Percentiles rank a stretch among this genome's conserved stretches.
Conservation (phyloP, 1,284 basidiomycete genomes). For the Leccinum fallax region DNA sequence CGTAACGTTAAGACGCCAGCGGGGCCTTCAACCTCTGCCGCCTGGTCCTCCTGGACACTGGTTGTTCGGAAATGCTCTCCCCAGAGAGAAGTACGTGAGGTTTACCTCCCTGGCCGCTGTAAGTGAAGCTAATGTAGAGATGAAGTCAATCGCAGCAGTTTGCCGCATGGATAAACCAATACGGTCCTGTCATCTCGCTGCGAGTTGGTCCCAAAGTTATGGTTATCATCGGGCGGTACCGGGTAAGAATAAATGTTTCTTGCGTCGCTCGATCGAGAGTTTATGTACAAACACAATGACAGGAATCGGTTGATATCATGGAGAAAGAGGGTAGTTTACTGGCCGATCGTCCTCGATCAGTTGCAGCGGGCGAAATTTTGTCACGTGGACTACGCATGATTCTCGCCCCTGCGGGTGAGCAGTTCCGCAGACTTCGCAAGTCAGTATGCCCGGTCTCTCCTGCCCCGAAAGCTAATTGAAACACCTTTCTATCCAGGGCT, state of each 20-base stretch:
- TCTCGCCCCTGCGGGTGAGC: slow-evolving; percentile 37
- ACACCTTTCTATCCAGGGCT: slow-evolving; percentile 25
- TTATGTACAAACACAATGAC: background rate
- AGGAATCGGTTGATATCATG: slow-evolving; percentile 51
- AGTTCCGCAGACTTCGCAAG: slow-evolving; percentile 37
- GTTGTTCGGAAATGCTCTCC: slow-evolving; percentile 32
- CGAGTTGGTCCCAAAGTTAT: slow-evolving; percentile 33
- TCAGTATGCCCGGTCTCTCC: slow-evolving; percentile 4
- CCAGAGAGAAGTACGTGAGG: slow-evolving; percentile 27
- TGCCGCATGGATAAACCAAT: slow-evolving; percentile 38
- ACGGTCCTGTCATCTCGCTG: slow-evolving; percentile 42
- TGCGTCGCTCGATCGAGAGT: background rate
- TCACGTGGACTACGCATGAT: slow-evolving; percentile 35
- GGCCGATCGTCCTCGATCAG: slow-evolving; percentile 37
- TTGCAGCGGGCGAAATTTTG: slow-evolving; percentile 36
- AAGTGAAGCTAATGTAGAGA: background rate
- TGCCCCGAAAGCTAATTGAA: background rate
- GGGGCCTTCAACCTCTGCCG: slow-evolving; percentile 27
- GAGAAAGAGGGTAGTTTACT: slow-evolving; percentile 37
- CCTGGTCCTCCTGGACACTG: slow-evolving; percentile 38
- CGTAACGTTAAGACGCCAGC: slow-evolving; percentile 7
- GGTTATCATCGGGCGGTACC: slow-evolving; percentile 38
- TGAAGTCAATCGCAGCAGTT: slow-evolving; percentile 37
- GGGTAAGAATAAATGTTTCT: slow-evolving; percentile 26
- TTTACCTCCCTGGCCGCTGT: background rate